phyloP scores from a whole-genome alignment of 1,139 yeast genomes.

The Entelexis sorbosivorans region DNA sequence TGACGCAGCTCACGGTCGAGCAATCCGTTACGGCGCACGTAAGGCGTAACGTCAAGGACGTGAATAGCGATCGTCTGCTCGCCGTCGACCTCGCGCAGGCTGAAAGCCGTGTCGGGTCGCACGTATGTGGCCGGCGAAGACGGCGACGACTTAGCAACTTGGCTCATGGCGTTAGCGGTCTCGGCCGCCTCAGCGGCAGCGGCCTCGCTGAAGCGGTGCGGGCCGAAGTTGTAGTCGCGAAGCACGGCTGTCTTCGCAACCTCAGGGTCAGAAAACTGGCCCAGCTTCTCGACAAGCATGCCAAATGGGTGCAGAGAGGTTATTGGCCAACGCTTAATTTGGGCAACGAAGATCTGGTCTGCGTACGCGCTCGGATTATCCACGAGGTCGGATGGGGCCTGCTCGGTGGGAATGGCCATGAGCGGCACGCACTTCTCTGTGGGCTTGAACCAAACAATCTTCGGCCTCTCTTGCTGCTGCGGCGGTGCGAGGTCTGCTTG shows the following conservation, averaged over 20 bases:
- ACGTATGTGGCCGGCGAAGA: conserved; percentile 22
- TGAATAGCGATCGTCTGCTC: conserved; percentile 70
- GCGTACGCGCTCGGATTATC: conserved; percentile 80
- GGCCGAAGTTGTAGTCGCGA: conserved; percentile 83
- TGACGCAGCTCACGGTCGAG: conserved; percentile 85
- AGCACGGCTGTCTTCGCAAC: conserved; percentile 83
- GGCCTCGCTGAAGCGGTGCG: conserved; percentile 59
- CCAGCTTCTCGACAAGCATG: conserved; percentile 76
- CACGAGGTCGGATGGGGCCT: conserved; percentile 91
- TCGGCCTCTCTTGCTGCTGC: conserved; percentile 39
- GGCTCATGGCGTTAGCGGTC: conserved; percentile 24
- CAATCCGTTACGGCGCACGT: conserved; percentile 47
- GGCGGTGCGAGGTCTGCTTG: not conserved
- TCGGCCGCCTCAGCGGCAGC: conserved; percentile 35
- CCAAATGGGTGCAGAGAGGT: conserved; percentile 97
- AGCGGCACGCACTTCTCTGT: conserved; percentile 95
- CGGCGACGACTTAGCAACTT: conserved; percentile 21
- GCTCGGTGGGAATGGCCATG: conserved; percentile 96
- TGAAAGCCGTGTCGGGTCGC: conserved; percentile 63
- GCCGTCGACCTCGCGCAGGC: conserved; percentile 50
- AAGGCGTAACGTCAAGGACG: conserved; percentile 66
- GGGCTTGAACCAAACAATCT: conserved; percentile 97
- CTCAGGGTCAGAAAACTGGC: conserved; percentile 61
- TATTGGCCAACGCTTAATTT: conserved; percentile 97
- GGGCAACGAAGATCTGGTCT: conserved; percentile 78